Evolutionary conservation across 164 flowering plant genomes (phyloP).

Genomic region (Magnolia changhungtana): DNA sequence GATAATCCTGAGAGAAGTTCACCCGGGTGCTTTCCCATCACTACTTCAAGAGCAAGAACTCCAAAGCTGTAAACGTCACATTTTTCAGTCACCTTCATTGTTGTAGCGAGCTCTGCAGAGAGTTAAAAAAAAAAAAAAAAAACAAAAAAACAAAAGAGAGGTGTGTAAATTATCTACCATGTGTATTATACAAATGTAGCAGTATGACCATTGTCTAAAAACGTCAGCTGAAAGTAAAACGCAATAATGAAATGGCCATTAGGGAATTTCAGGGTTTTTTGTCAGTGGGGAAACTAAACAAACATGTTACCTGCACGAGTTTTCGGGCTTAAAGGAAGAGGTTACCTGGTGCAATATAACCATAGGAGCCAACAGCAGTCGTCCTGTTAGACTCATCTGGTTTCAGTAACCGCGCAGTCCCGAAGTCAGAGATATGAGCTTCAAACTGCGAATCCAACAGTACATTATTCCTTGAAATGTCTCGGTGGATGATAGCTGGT

Average conservation of each 20-base stretch:
- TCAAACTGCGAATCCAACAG: conserved; percentile 19
- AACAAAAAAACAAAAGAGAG: background rate
- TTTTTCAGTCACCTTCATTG: conserved; percentile 13
- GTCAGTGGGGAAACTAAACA: too few species aligned
- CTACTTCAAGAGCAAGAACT: conserved; percentile 14
- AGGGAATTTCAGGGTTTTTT: too few species aligned
- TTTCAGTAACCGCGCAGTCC: conserved; percentile 20
- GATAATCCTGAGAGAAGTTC: conserved; percentile 7
- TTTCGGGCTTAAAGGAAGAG: background rate
- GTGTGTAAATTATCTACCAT: background rate
- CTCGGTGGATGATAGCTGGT: conserved; percentile 9
- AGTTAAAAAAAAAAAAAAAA: too few species aligned
- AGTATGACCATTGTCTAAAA: too few species aligned
- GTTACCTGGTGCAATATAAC: conserved; percentile 18
- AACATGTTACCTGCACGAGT: too few species aligned
- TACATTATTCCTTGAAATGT: conserved; percentile 19
- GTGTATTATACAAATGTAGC: too few species aligned
- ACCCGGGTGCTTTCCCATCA: conserved; percentile 19
- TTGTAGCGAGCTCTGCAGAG: conserved; percentile 15
- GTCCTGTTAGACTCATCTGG: conserved; percentile 1
- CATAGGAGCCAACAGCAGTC: conserved; percentile 4
- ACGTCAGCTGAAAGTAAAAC: too few species aligned
- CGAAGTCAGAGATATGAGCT: conserved; percentile 25
- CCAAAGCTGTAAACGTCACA: conserved; percentile 20
- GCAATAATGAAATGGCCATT: too few species aligned